Evolutionary conservation across 768 basidiomycete species (phyloP).

Genomic region (Crepidotus variabilis): DNA sequence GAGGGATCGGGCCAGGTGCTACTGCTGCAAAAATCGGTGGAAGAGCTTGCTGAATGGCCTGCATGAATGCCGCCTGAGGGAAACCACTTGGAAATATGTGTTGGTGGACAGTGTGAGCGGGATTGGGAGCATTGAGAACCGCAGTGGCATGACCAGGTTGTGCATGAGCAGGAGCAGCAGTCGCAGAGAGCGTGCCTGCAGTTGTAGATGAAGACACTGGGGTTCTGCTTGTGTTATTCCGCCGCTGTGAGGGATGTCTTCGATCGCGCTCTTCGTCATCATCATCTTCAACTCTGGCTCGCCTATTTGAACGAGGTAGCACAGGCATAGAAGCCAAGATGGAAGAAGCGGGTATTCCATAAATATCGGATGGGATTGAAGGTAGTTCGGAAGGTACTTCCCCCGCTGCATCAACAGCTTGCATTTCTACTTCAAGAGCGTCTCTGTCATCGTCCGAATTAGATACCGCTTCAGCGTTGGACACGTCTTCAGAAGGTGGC

Average conservation of each 20-base stretch:
- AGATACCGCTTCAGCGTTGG: conserved; percentile 7
- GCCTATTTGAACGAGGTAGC: conserved; percentile 33
- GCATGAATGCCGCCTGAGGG: background rate
- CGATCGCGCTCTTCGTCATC: conserved; percentile 58
- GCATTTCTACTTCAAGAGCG: conserved; percentile 7
- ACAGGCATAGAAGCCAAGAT: conserved; percentile 7
- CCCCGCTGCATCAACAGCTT: background rate
- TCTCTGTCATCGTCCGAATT: conserved; percentile 5
- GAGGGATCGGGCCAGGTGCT: background rate
- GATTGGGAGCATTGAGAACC: background rate
- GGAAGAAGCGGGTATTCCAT: conserved; percentile 4
- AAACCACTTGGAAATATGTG: background rate
- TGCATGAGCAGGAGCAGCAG: too few species aligned
- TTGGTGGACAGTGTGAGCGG: conserved; percentile 2
- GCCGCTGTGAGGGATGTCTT: conserved; percentile 62
- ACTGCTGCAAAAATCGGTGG: background rate
- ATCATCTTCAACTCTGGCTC: conserved; percentile 59
- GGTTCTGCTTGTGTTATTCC: conserved; percentile 22
- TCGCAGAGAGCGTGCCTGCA: too few species aligned
- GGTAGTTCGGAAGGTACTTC: background rate
- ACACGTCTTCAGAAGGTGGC: conserved; percentile 21
- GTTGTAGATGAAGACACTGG: conserved; percentile 6
- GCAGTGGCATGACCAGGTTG: background rate
- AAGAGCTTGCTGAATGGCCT: background rate
- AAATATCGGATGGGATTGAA: conserved; percentile 1